A percentile compares a stretch with the other conserved stretches of the same genome.
These are phyloP conservation scores for Castanea sativa DNA, from an alignment of 306 rosid genomes.

Conservation along the genomic window DNA sequence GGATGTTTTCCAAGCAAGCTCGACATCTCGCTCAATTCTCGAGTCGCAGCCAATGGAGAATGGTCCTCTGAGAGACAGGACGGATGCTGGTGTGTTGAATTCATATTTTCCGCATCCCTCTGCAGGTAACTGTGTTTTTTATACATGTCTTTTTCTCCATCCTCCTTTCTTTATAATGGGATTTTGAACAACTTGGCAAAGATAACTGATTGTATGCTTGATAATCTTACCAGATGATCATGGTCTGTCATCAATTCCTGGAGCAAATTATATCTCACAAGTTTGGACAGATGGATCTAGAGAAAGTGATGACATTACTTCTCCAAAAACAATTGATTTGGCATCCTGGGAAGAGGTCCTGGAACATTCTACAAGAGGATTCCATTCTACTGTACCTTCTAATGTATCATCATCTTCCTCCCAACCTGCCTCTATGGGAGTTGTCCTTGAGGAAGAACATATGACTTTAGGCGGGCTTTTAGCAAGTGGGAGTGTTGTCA, in stretches of 20 bases:
- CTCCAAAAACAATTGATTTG: slow-evolving; percentile 45
- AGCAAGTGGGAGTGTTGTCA: slow-evolving; percentile 28
- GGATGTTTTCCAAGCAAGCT: slow-evolving; percentile 47
- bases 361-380: slow-evolving; percentile 45
- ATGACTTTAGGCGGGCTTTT: slow-evolving; percentile 28
- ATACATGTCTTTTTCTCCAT: neutral
- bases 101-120: slow-evolving; percentile 31
- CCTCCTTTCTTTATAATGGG: slow-evolving; percentile 6
- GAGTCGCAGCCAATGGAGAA: slow-evolving; percentile 34
- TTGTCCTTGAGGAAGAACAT: slow-evolving; percentile 42
- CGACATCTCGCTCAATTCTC: slow-evolving; percentile 33
- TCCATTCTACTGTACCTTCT: slow-evolving; percentile 44
- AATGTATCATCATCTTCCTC: slow-evolving; percentile 40
- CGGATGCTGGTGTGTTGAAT: slow-evolving; percentile 32
- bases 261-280: slow-evolving; percentile 42
- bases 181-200: slow-evolving; percentile 23
- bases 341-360: slow-evolving; percentile 65
- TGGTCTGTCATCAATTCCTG: slow-evolving; percentile 54
- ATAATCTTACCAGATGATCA: slow-evolving; percentile 37
- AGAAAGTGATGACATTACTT: slow-evolving; percentile 35
- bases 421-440: slow-evolving; percentile 42
- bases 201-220: slow-evolving; percentile 10
- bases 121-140: slow-evolving; percentile 29
- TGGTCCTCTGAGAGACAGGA: slow-evolving; percentile 34
- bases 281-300: slow-evolving; percentile 38